Base-by-base conservation (phyloP, 441 rosid genomes). In the Sinapis alba region DNA sequence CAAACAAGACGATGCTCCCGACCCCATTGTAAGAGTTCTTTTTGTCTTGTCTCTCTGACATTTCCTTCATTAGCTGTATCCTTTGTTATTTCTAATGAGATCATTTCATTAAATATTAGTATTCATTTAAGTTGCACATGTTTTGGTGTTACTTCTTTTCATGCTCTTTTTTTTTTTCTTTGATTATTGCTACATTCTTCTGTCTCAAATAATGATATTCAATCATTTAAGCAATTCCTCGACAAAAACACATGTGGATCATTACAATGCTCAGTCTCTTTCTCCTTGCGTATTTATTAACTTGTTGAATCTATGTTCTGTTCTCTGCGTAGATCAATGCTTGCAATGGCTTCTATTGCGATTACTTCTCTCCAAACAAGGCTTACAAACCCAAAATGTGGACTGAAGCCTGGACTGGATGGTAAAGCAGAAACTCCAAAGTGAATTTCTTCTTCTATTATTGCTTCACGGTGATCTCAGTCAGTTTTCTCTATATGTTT, bases 321-420 rank as follows among this genome's bases (percentile, higher is more conserved):
- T 36, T 72, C 30, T 67, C 13, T 78, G 41, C 13, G 59, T 60
- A 95, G 99, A 93, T 95, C 65, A 93, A 95, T 61, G 76, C 97
- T 74, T 95, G 99, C 88, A 95, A 95, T 77, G 99, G 99, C 54
- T 95, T 93, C 84, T 95, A 93, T 79, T 93, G 99, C 7, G 97
- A 95, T 43, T 90, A 95, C 80, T 95, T 93, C 84, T 84, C 94
- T 38, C 97, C 99, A 4, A 95, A 93, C 90, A 91, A 91, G 82
- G 84, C 83, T 15, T 89, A 91, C 83, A 95, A 95, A 74, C 99
- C 99, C 15, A 93, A 90, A 84, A 90, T 95, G 90, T 95, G 99
- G 99, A 95, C 99, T 0, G 98, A 95, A 81, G 97, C 97, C 61
- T 95, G 99, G 99, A 93, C 97, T 36, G 98, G 97, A 79, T 95